Evolutionary conservation across 129 eudicot genomes (phyloP), one percentile per base, ranked within the genome.

Genomic region (Scalesia atractyloides): DNA sequence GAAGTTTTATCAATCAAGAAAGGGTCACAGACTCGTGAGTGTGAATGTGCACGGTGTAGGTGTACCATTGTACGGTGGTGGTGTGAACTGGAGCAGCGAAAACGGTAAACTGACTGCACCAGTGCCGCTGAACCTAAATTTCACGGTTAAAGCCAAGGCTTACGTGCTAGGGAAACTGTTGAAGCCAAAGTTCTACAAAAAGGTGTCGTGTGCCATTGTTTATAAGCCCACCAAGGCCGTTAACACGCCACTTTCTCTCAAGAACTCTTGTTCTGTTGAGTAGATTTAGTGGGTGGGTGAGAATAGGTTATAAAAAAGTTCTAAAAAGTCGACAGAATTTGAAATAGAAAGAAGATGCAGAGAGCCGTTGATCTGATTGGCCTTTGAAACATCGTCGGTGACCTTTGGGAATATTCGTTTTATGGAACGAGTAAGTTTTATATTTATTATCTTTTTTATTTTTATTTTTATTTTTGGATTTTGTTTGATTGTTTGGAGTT

Each of bases 101-200:
- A 17, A 54, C 11, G 60, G 60, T 54, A 54, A 54, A 54, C 11
- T 54, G 30, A 54, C 60, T 8, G 60, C 60, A 54, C 60, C 60
- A 1, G 60, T 54, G 60, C 60, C 60, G 18, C 7, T 54, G 60
- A 54, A 19, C 60, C 60, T 54, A 17, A 54, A 54, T 8, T 54
- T 54, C 60, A 48, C 53, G 16, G 17, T 48, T 48, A 48, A 48
- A 48, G 53, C 53, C 53, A 48, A 48, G 53, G 53, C 30, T 54
- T 54, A 54, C 30, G 30, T 54, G 2, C 12, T 54, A 17, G 60
- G 60, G 2, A 54, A 54, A 18, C n/a, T 54, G 60, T 30, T 54
- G 26, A 54, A 54, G 30, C 60, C 60, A 26, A 54, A 54, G 60
- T 54, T 54, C 30, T 19, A 54, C 30, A 54, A 54, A 54, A 17